Evolutionary conservation across 805 yeast species (phyloP).

Genomic region (Barnettozyma siamensis): DNA sequence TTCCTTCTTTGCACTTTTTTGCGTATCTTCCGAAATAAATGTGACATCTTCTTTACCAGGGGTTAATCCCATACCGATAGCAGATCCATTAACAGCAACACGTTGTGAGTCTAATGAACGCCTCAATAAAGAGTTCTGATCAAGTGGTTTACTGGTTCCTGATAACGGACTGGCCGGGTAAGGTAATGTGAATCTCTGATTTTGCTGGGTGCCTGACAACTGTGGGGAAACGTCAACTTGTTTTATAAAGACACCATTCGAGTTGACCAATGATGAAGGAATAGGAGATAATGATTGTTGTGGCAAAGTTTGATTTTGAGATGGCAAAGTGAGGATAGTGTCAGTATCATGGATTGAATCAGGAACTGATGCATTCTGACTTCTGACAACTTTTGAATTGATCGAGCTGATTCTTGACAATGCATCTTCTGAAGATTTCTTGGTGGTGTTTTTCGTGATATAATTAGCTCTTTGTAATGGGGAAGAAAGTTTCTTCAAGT

Average conservation of each 20-base stretch:
- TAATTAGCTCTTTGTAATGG: conserved; percentile 22
- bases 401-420: conserved; percentile 27
- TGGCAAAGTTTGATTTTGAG: conserved; percentile 20
- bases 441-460: conserved; percentile 17
- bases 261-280: conserved; percentile 15
- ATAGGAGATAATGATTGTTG: conserved; percentile 16
- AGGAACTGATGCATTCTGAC: conserved; percentile 9
- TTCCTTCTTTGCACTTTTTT: conserved; percentile 19
- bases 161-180: conserved; percentile 7
- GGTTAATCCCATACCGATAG: conserved; percentile 1
- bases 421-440: conserved; percentile 3
- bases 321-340: conserved; percentile 21
- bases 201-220: conserved; percentile 9
- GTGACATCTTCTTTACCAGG: conserved; percentile 17
- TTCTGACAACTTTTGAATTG: conserved; percentile 22
- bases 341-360: conserved; percentile 23
- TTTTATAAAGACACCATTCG: conserved; percentile 21
- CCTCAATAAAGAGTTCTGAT: conserved; percentile 3
- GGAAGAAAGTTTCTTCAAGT: conserved; percentile 56
- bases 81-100: conserved; percentile 1
- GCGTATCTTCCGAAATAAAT: conserved; percentile 20
- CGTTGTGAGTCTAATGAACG: conserved; percentile 9
- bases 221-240: conserved; percentile 17
- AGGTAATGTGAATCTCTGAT: conserved; percentile 12
- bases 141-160: conserved; percentile 1